Base-by-base conservation (phyloP, 2,329 filamentous ascomycete species). In the Apiospora rasikravindrae region DNA sequence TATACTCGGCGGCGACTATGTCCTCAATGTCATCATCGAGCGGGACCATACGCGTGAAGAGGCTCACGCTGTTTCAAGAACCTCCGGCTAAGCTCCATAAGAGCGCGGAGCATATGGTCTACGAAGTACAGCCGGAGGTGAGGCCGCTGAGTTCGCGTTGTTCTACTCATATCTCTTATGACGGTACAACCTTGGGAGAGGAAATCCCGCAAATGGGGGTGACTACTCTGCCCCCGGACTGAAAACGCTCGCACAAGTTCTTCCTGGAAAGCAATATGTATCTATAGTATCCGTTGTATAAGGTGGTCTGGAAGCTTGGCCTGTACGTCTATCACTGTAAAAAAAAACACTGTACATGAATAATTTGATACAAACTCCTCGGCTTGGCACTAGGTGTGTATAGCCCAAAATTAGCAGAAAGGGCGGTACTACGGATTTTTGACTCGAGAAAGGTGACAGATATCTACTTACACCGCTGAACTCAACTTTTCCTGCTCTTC, bases 141-240 rank as follows among this genome's bases (percentile, higher is more conserved):
- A 64, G 57, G 57, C 57, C 29, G 57, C 33, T 64, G 33, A 64
- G 57, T 37, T 64, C 57, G 57, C 22, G 5, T 40, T 64, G 57
- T 13, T 37, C 57, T 40, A 64, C 29, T 13, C 19, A 64, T n/a
- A 24, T 64, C 10, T 64, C 29, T 4, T 13, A 64, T 40, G 57
- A 14, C 29, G 40, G 19, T 14, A 40, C 57, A 6, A 5, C 57
- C 10, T 24, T 64, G 14, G 57, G 57, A 5, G 22, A 22, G 57
- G 33, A 29, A 13, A 29, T 22, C 19, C 33, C 19, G 10, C 8
- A 24, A 24, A 24, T 8, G 8, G 10, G 45, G 45, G 29, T 64
- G 19, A 1, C 19, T 11, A 64, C 57, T 6, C 19, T 64, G 10
- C 57, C 33, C 33, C 57, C 57, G 11, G 57, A 64, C 57, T 64